Percentiles rank a stretch among this genome's conserved stretches.
Evolutionary conservation across 2,329 filamentous ascomycete species (phyloP).

Genomic region (Corinectria fuckeliana): DNA sequence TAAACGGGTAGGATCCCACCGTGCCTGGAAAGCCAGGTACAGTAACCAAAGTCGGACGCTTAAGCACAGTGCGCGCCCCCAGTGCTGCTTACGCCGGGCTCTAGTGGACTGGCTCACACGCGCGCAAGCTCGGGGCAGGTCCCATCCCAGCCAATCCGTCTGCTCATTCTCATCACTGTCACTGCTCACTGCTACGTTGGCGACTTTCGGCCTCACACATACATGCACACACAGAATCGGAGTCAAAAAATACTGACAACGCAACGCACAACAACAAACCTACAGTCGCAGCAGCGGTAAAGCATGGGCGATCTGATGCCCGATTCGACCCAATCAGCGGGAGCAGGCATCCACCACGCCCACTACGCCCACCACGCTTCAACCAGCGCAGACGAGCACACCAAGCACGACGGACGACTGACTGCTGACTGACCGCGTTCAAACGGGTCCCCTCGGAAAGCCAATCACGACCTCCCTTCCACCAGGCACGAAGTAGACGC

Average conservation of each 20-base stretch:
- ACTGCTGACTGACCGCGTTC: conserved; percentile 7
- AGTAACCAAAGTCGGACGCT: conserved; percentile 5
- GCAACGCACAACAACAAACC: background rate
- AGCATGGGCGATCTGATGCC: background rate
- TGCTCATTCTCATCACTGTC: conserved; percentile 9
- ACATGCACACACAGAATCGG: conserved; percentile 1
- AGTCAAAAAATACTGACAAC: background rate
- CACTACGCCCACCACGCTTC: background rate
- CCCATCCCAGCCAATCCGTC: conserved; percentile 9
- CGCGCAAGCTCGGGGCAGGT: conserved; percentile 2
- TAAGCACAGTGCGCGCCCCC: conserved; percentile 11
- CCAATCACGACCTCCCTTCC: conserved; percentile 25
- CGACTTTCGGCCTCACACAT: conserved; percentile 5
- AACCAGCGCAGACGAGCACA: background rate
- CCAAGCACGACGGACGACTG: background rate
- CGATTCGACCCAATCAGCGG: conserved; percentile 4
- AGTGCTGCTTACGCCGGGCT: background rate
- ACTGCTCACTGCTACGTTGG: conserved; percentile 5
- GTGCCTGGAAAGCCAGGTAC: conserved; percentile 9
- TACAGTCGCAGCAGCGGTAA: conserved; percentile 8
- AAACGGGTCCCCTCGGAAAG: conserved; percentile 12
- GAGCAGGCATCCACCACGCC: background rate
- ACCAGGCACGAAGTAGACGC: conserved; percentile 19
- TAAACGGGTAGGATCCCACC: conserved; percentile 3
- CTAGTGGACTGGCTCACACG: conserved; percentile 11